phyloP scores from a whole-genome alignment of 768 basidiomycete genomes.

The Xerocomellus intermedius region DNA sequence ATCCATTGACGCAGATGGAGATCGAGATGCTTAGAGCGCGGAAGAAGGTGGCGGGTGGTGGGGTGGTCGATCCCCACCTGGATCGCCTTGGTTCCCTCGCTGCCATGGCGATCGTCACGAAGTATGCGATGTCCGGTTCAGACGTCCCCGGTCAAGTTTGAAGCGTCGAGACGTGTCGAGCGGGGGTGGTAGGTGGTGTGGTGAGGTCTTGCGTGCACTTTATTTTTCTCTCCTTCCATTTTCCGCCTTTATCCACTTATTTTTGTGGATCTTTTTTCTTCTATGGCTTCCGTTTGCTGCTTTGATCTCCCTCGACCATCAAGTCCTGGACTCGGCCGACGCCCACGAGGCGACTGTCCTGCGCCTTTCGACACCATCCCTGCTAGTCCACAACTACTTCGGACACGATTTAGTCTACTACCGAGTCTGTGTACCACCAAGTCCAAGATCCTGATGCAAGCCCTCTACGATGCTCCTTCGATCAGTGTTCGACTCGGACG shows the following conservation, averaged over 20 bases:
- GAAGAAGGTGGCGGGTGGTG: constrained; percentile 2
- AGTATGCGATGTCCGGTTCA: not conserved
- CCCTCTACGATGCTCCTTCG: no score
- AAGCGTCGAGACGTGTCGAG: not conserved
- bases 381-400: not conserved
- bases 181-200: not conserved
- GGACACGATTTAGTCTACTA: not conserved
- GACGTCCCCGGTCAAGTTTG: not conserved
- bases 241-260: not conserved
- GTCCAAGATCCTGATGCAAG: no score
- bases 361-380: not conserved
- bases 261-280: not conserved
- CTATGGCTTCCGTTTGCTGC: not conserved
- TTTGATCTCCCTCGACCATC: not conserved
- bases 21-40: constrained; percentile 6
- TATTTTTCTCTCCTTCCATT: no score
- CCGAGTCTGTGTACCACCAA: no score
- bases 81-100: not conserved
- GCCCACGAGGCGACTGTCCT: not conserved
- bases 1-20: constrained; percentile 1
- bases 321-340: not conserved
- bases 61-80: not conserved
- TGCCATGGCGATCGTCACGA: not conserved
- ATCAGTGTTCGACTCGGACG: not conserved
- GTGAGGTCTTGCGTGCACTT: not conserved